phyloP scores from a whole-genome alignment of 495 filamentous ascomycete genomes.

The Tuber borchii region DNA sequence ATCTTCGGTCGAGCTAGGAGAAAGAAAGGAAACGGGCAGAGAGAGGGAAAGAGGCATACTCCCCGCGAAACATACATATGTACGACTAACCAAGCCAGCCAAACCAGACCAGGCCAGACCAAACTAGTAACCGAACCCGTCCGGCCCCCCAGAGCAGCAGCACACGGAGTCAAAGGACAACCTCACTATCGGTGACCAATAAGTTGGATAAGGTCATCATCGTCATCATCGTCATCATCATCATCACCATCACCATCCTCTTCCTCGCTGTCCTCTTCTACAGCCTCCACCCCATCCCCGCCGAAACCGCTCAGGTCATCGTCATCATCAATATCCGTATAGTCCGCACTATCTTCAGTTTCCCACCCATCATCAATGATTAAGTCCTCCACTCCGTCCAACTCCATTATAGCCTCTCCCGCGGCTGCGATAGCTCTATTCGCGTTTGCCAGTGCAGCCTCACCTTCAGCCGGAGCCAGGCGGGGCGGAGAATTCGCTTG shows the following conservation, averaged over 20 bases:
- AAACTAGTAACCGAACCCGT: not conserved
- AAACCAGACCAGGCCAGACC: not conserved
- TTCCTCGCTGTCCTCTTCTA: constrained; percentile 50
- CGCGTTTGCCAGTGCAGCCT: constrained; percentile 60
- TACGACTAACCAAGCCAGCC: not conserved
- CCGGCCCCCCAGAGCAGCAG: not conserved
- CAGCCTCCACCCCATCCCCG: constrained; percentile 22
- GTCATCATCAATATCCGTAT: constrained; percentile 44
- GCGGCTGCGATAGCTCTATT: constrained; percentile 50
- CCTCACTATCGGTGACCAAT: constrained; percentile 59
- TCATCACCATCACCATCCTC: constrained; percentile 41
- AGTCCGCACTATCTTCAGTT: constrained; percentile 42
- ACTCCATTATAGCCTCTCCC: constrained; percentile 43
- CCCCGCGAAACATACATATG: not conserved
- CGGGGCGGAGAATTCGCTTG: constrained; percentile 40
- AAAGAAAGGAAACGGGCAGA: not conserved
- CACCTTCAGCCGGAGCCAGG: constrained; percentile 49
- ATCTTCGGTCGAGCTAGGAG: not conserved
- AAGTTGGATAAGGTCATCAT: constrained; percentile 58
- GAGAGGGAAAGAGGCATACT: not conserved
- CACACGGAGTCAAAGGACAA: not conserved
- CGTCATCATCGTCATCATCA: constrained; percentile 52
- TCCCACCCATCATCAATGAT: constrained; percentile 41
- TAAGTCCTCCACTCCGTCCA: constrained; percentile 44
- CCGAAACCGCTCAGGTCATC: constrained; percentile 15